phyloP scores from a whole-genome alignment of 768 basidiomycete genomes.

The Chalciporus chontae region DNA sequence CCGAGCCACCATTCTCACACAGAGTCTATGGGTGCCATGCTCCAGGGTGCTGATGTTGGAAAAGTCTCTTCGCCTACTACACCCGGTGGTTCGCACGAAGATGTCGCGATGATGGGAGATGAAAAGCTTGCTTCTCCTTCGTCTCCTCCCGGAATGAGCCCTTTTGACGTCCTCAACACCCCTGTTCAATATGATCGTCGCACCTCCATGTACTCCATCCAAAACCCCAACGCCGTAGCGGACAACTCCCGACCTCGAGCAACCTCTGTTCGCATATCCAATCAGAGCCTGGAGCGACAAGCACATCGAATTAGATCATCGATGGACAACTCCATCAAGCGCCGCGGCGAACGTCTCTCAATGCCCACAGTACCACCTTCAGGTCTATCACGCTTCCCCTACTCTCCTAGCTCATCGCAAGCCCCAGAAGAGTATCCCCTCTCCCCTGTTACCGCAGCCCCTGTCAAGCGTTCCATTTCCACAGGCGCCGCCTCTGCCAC shows the following conservation, averaged over 20 bases:
- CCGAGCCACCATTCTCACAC: slow-evolving; percentile 15
- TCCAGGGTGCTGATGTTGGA: slow-evolving; percentile 9
- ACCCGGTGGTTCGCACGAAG: slow-evolving; percentile 23
- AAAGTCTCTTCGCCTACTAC: slow-evolving; percentile 16
- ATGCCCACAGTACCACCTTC: slow-evolving; percentile 24
- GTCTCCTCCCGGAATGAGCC: slow-evolving; percentile 10
- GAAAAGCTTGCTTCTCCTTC: slow-evolving; percentile 23
- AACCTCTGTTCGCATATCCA: slow-evolving; percentile 10
- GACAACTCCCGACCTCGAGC: slow-evolving; percentile 10
- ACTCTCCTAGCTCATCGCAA: slow-evolving; percentile 15
- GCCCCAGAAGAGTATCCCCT: slow-evolving; percentile 30
- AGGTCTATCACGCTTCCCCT: slow-evolving; percentile 12
- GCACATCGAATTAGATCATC: slow-evolving; percentile 31
- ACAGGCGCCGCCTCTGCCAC: slow-evolving; percentile 18
- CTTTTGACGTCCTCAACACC: slow-evolving; percentile 17
- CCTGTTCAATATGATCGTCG: slow-evolving; percentile 19
- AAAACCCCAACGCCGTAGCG: slow-evolving; percentile 1
- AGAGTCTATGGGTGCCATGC: slow-evolving; percentile 19
- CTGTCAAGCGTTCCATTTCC: slow-evolving; percentile 29
- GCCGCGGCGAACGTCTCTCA: slow-evolving; percentile 29
- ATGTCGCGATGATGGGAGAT: slow-evolving; percentile 9
- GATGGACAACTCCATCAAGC: slow-evolving; percentile 25
- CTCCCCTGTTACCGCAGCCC: slow-evolving; percentile 18
- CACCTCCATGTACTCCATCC: slow-evolving; percentile 17
- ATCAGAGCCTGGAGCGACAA: slow-evolving; percentile 26